These are phyloP conservation scores for Liriodendron chinense DNA, from an alignment of 164 flowering plant genomes.

Conservation along the genomic window DNA sequence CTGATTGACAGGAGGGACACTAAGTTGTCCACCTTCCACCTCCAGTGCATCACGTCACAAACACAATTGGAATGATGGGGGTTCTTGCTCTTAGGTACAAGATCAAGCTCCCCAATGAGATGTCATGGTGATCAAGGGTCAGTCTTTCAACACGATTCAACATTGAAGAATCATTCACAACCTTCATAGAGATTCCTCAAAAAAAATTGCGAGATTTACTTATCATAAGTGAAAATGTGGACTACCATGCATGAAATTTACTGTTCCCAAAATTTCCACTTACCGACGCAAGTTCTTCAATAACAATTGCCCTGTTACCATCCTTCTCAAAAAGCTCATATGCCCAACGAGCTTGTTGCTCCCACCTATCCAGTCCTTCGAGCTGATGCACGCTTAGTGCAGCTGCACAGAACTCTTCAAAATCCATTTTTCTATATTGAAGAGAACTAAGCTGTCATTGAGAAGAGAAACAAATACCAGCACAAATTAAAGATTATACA, in stretches of 20 bases:
- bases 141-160: too few species aligned
- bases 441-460: constrained; percentile 67
- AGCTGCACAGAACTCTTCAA: constrained; percentile 94
- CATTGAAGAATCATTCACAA: too few species aligned
- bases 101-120: too few species aligned
- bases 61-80: too few species aligned
- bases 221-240: neutral
- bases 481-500: neutral
- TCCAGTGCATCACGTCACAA: too few species aligned
- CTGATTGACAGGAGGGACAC: too few species aligned
- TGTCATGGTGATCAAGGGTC: too few species aligned
- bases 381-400: constrained; percentile 83
- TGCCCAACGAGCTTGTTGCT: constrained; percentile 89
- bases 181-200: too few species aligned
- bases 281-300: constrained; percentile 94
- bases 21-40: too few species aligned
- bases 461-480: constrained; percentile 2
- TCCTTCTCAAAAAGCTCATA: constrained; percentile 86
- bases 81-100: too few species aligned
- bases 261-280: constrained; percentile 17
- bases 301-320: constrained; percentile 84
- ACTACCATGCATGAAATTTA: neutral
- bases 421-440: constrained; percentile 87
- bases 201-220: neutral
- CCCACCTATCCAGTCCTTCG: constrained; percentile 88